These are phyloP conservation scores for Bjerkandera adusta DNA, from an alignment of 1,284 basidiomycete species.

Conservation along the genomic window DNA sequence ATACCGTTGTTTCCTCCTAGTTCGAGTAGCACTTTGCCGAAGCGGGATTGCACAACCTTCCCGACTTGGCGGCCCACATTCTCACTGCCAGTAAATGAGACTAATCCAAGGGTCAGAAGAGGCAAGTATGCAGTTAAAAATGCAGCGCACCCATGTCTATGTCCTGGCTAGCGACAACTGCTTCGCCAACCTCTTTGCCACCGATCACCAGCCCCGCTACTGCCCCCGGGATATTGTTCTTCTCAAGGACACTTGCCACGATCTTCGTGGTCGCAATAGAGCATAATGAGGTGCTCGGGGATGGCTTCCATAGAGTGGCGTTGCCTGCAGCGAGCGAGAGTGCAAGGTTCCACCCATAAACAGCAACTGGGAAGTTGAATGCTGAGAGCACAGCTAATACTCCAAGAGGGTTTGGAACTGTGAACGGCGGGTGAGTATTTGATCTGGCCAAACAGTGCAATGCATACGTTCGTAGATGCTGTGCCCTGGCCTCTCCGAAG, in stretches of 20 bases:
- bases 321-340: slow-evolving; percentile 90
- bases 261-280: slow-evolving; percentile 89
- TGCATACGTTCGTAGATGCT: slow-evolving; percentile 79
- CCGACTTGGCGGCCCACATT: slow-evolving; percentile 83
- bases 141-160: slow-evolving; percentile 68
- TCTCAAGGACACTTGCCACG: slow-evolving; percentile 77
- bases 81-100: slow-evolving; percentile 95
- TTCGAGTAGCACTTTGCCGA: slow-evolving; percentile 86
- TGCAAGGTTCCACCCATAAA: slow-evolving; percentile 91
- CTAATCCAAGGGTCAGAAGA: slow-evolving; percentile 30
- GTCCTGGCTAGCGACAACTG: slow-evolving; percentile 68
- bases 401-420: slow-evolving; percentile 91
- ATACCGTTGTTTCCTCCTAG: slow-evolving; percentile 94
- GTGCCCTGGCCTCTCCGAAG: slow-evolving; percentile 88
- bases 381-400: slow-evolving; percentile 90
- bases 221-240: slow-evolving; percentile 80
- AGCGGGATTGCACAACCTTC: slow-evolving; percentile 74
- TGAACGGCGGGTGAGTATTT: not conserved
- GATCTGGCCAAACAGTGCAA: not conserved
- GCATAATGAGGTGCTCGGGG: slow-evolving; percentile 84
- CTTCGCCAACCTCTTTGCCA: slow-evolving; percentile 78
- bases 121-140: not conserved
- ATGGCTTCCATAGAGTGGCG: slow-evolving; percentile 94
- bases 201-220: slow-evolving; percentile 84
- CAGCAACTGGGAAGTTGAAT: slow-evolving; percentile 94